Evolutionary conservation across 805 yeast species (phyloP), one percentile per base, ranked within the genome.

Genomic region (Candida hungchunana): DNA sequence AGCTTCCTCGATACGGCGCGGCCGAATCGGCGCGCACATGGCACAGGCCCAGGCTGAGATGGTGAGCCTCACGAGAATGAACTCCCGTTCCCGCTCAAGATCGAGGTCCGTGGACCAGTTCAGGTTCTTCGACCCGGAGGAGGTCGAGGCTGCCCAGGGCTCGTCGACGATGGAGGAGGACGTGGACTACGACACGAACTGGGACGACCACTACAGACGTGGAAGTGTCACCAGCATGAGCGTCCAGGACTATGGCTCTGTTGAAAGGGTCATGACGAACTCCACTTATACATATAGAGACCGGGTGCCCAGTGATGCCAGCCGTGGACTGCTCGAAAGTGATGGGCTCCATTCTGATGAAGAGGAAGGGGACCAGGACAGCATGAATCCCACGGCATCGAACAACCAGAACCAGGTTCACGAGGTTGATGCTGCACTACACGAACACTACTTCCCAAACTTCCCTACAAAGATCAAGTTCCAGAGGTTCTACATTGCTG

Each of bases 401-500:
- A 53, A 49, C 38, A 35, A 32, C 26, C 35, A 31, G 36, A 17
- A 34, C 4, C 31, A 47, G 18, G 27, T 34, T 11, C 46, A 41
- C 12, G 51, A 46, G 19, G 38, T 56, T 7, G 37, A 56, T 24
- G 61, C 67, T 1, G 53, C 52, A 4, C 49, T 56, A 26, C 76
- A 71, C 43, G 74, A 72, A 29, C 63, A 62, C 37, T 63, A 65
- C 39, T 75, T 62, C 47, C 64, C 70, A 4, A 39, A 57, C 7
- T 62, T 66, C 16, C 51, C 62, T n/a, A 70, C 83, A 0, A 59
- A 46, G 10, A 59, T 69, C 32, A 64, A 64, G 37, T 71, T 69
- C 46, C 99, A 93, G 60, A 70, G 96, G 39, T 87, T 84, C 58
- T 93, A 90, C 58, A 74, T 93, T 43, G 89, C 96, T 0, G 97